Evolutionary conservation across 306 rosid genomes (phyloP).

Genomic region (Cucurbita maxima): DNA sequence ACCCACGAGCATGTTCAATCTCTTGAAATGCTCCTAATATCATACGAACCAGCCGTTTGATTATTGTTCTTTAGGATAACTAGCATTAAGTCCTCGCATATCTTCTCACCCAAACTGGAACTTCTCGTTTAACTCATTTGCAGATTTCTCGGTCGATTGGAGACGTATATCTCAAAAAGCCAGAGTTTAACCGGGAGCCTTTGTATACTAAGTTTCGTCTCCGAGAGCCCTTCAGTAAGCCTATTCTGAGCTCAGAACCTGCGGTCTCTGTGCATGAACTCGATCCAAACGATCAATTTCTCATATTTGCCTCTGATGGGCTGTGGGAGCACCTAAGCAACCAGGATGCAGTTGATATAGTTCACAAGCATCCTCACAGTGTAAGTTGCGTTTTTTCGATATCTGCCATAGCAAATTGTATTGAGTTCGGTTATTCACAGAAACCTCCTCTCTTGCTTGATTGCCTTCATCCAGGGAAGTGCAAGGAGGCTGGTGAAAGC

Average conservation of each 20-base stretch:
- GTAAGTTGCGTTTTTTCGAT: conserved; percentile 30
- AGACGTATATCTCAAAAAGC: conserved; percentile 66
- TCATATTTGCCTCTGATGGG: conserved; percentile 89
- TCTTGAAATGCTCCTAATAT: neutral
- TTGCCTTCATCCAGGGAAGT: conserved; percentile 47
- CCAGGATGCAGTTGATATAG: conserved; percentile 84
- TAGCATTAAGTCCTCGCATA: neutral
- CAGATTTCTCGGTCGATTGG: conserved; percentile 87
- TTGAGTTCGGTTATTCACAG: neutral
- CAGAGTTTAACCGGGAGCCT: conserved; percentile 79
- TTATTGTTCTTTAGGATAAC: neutral
- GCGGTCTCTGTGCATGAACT: conserved; percentile 62
- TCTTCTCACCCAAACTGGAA: neutral
- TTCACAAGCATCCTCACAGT: conserved; percentile 60
- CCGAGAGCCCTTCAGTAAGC: conserved; percentile 58
- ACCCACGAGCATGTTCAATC: neutral
- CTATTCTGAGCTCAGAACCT: conserved; percentile 82
- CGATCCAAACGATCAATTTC: conserved; percentile 58
- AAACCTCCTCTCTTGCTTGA: neutral
- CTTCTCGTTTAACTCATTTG: neutral
- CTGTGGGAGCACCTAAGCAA: conserved; percentile 93
- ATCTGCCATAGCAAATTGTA: neutral
- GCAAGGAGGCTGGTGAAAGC: conserved; percentile 81
- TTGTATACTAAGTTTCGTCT: conserved; percentile 68
- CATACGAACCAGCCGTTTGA: neutral